Evolutionary conservation across 2,329 filamentous ascomycete genomes (phyloP), one percentile per base, ranked within the genome.

Genomic region (Xylariaceae sp.): DNA sequence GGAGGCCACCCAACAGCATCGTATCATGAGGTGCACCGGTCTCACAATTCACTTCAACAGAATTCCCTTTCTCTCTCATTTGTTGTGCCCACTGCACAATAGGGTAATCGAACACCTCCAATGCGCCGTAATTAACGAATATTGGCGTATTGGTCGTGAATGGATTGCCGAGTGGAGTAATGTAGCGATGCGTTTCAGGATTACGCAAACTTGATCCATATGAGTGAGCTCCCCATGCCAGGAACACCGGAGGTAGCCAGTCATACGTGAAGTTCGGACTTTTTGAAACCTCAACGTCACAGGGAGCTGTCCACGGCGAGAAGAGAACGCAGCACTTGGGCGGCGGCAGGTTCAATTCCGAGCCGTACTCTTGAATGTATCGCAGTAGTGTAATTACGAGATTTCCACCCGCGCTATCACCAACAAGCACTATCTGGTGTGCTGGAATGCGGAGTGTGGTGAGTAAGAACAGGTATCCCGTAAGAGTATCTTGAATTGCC

Each of bases 351-450:
- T 19, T 31, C 31, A 51, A 19, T 60, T 48, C 57, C 48, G 2
- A 34, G 2, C 71, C 73, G 49, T n/a, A 70, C 14, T 74, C 71
- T 6, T 60, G 42, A 7, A 79, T 55, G 56, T 79, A 78, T 14
- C 75, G 66, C 36, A 78, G 63, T 10, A 79, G 59, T 0, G 68
- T 65, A 11, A 77, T 64, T 1, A 63, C 66, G 12, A 75, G 61
- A 55, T 79, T 77, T 1, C 63, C 76, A 49, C 77, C 77, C 0
- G 77, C 76, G 22, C 70, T 74, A 60, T 80, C 77, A 3, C 77
- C 76, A 0, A 68, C 70, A 0, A 80, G 18, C 1, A 75, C 63
- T 46, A 79, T 74, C 31, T 71, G 64, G 1, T 51, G 41, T 0
- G 75, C 57, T 0, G 71, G 59, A 42, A 79, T 68, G 0, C 63